A percentile compares a stretch with the other conserved stretches of the same genome.
Conservation (phyloP, 371 early-diverging fungal genomes). For the Parasitella parasitica region DNA sequence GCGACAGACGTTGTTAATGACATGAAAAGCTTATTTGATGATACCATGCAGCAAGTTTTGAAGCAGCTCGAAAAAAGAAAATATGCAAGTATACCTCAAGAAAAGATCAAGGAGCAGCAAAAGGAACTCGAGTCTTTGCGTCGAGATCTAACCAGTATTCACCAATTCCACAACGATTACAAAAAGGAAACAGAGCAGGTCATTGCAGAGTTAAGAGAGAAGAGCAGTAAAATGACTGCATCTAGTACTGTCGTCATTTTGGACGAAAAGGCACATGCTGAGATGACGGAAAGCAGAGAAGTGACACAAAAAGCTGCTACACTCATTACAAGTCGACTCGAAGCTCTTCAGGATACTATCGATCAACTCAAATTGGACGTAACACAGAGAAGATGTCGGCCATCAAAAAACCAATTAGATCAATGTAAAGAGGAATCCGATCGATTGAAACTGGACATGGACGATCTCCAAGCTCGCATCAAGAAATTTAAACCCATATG, state of each 20-base stretch:
- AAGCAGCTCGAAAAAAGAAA: neutral
- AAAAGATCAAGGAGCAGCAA: slow-evolving; percentile 3
- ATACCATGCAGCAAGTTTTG: neutral
- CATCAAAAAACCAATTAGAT: slow-evolving; percentile 54
- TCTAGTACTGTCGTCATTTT: slow-evolving; percentile 24
- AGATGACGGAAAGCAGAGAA: slow-evolving; percentile 61
- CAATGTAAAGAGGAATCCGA: slow-evolving; percentile 53
- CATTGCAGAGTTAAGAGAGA: slow-evolving; percentile 3
- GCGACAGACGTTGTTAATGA: neutral
- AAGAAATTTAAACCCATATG: slow-evolving; percentile 62
- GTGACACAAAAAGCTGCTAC: slow-evolving; percentile 58
- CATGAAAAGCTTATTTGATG: slow-evolving; percentile 3
- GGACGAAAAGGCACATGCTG: slow-evolving; percentile 34
- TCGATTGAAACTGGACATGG: slow-evolving; percentile 45
- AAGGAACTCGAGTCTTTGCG: slow-evolving; percentile 8
- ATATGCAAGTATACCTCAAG: slow-evolving; percentile 4
- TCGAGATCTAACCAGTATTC: slow-evolving; percentile 1
- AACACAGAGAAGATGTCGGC: slow-evolving; percentile 67
- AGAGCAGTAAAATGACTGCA: neutral
- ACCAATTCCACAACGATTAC: neutral
- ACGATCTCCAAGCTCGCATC: slow-evolving; percentile 50
- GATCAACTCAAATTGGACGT: slow-evolving; percentile 79
- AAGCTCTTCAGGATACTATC: slow-evolving; percentile 68
- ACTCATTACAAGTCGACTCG: slow-evolving; percentile 56
- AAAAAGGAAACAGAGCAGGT: neutral